Evolutionary conservation across 148 eudicot species (phyloP).

Genomic region (Rhododendron ovatum): DNA sequence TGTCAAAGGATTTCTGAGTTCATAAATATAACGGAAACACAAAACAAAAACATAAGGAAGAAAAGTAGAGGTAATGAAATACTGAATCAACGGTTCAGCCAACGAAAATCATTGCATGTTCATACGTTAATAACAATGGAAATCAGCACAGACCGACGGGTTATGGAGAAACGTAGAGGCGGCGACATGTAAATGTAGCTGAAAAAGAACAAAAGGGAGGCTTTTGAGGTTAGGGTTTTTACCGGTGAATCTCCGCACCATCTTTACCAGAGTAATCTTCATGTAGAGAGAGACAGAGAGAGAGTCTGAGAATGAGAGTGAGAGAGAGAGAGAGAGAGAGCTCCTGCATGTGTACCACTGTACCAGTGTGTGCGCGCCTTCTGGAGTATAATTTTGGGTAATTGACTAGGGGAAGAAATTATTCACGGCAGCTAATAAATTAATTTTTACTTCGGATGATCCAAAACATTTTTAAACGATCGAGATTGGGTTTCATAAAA

Average conservation of each 20-base stretch:
- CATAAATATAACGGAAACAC: neutral
- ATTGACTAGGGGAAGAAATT: too few relatives aligned
- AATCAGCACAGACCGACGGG: neutral
- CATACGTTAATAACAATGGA: neutral
- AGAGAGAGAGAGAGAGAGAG: too few relatives aligned
- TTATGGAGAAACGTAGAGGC: neutral
- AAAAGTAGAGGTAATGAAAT: neutral
- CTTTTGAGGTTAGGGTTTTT: neutral
- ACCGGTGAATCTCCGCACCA: neutral
- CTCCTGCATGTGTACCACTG: too few relatives aligned
- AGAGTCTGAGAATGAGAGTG: too few relatives aligned
- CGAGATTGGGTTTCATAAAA: too few relatives aligned
- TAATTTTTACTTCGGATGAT: too few relatives aligned
- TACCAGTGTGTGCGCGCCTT: too few relatives aligned
- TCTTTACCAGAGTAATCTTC: neutral
- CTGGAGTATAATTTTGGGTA: too few relatives aligned
- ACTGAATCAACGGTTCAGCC: neutral
- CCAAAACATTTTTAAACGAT: too few relatives aligned
- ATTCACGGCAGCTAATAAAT: too few relatives aligned
- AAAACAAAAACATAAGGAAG: neutral
- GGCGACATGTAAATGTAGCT: neutral
- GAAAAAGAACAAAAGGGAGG: neutral
- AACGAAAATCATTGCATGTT: neutral
- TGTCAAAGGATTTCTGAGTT: neutral
- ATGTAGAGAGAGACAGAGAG: too few relatives aligned